Conservation (phyloP, 208 protist species). For the Acanthamoeba sp. region DNA sequence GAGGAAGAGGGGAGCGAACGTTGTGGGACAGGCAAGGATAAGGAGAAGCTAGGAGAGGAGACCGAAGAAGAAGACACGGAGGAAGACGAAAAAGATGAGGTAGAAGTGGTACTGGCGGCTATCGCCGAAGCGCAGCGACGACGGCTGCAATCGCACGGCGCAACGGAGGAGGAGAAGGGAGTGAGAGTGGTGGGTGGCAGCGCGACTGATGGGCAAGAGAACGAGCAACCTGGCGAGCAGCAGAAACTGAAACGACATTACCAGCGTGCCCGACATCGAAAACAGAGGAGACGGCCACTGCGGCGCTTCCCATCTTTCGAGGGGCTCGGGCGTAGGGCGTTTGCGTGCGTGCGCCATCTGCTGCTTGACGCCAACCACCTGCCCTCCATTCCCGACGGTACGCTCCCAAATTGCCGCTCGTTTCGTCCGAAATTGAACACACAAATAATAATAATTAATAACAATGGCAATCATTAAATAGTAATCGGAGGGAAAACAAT, state of each 20-base stretch:
- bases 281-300: neutral
- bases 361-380: conserved; percentile 52
- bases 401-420: neutral
- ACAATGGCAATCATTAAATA: too few relatives aligned
- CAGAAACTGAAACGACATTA: neutral
- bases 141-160: neutral
- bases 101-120: neutral
- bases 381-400: conserved; percentile 28
- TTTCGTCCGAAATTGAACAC: too few relatives aligned
- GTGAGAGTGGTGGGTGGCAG: neutral
- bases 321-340: neutral
- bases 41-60: neutral
- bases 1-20: neutral
- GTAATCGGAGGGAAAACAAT: too few relatives aligned
- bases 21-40: neutral
- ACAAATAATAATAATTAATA: too few relatives aligned
- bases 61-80: neutral
- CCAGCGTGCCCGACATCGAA: neutral
- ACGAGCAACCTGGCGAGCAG: neutral
- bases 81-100: conserved; percentile 6
- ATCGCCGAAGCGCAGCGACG: neutral
- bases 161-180: neutral
- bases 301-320: neutral
- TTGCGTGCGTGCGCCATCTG: conserved; percentile 11
- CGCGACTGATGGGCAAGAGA: neutral